Conservation (phyloP, 805 yeast genomes). For the Scheffersomyces amazonensis region DNA sequence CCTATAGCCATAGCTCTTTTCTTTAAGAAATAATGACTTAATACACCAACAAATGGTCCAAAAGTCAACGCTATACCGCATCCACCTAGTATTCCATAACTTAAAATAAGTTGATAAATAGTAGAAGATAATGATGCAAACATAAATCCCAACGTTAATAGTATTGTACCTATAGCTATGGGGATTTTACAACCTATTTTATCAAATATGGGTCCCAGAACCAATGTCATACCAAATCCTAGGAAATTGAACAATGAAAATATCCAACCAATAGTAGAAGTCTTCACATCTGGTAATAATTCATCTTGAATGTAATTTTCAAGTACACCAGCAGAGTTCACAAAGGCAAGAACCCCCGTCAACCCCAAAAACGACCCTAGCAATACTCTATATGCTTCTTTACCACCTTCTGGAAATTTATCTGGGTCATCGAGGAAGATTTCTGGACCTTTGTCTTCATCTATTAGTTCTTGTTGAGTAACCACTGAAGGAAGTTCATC, state of each 20-base stretch:
- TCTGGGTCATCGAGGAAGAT: conserved; percentile 17
- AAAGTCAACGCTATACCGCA: conserved; percentile 22
- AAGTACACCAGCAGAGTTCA: conserved; percentile 23
- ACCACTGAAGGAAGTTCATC: background rate
- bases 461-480: background rate
- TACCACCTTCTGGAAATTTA: conserved; percentile 26
- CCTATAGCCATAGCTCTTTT: conserved; percentile 42
- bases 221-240: conserved; percentile 20
- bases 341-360: conserved; percentile 21
- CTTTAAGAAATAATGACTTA: conserved; percentile 21
- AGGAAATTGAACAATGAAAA: conserved; percentile 23
- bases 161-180: conserved; percentile 14
- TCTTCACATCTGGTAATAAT: conserved; percentile 10
- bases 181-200: conserved; percentile 20
- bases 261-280: conserved; percentile 25
- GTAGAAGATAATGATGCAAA: conserved; percentile 16
- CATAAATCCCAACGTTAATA: conserved; percentile 18
- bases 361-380: conserved; percentile 25
- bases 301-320: conserved; percentile 15
- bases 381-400: conserved; percentile 14
- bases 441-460: background rate
- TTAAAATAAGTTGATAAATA: conserved; percentile 22
- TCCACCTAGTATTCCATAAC: conserved; percentile 22
- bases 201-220: conserved; percentile 26
- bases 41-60: conserved; percentile 18